Percentiles rank a stretch among this genome's conserved stretches.
These are phyloP conservation scores for Protea cynaroides DNA, from an alignment of 164 flowering plant genomes.

Conservation along the genomic window DNA sequence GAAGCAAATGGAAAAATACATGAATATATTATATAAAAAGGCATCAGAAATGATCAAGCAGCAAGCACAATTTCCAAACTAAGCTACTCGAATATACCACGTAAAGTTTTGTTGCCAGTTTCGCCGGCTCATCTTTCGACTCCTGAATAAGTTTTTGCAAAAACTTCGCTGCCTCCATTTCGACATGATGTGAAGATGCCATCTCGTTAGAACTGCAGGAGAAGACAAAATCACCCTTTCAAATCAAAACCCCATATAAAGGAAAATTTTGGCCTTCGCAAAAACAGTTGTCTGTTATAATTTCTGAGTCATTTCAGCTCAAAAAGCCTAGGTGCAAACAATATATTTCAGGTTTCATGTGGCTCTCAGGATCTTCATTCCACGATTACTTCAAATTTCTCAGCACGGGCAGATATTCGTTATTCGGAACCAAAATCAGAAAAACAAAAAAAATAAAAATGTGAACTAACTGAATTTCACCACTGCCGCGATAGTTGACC, in stretches of 20 bases:
- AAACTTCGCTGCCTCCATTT: conserved; percentile 95
- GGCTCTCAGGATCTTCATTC: too few relatives aligned
- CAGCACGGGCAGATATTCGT: too few relatives aligned
- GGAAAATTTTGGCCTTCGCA: too few relatives aligned
- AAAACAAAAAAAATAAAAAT: too few relatives aligned
- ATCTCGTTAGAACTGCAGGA: conserved; percentile 31
- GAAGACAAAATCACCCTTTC: not conserved
- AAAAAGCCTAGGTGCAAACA: not conserved
- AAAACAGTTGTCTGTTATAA: too few relatives aligned
- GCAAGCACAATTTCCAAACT: too few relatives aligned
- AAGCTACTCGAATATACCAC: conserved; percentile 49
- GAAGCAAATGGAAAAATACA: too few relatives aligned
- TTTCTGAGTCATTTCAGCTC: not conserved
- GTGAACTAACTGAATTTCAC: not conserved
- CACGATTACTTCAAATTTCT: too few relatives aligned
- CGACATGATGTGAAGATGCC: conserved; percentile 77
- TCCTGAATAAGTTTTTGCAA: conserved; percentile 95
- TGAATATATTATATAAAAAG: too few relatives aligned
- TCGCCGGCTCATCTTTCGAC: conserved; percentile 88
- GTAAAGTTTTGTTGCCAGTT: conserved; percentile 81
- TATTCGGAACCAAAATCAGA: too few relatives aligned
- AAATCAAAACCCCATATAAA: not conserved
- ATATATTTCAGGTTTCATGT: not conserved
- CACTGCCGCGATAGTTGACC: not conserved
- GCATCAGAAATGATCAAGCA: too few relatives aligned